phyloP scores from a whole-genome alignment of 1,139 yeast species.

The Hyphopichia burtonii region DNA sequence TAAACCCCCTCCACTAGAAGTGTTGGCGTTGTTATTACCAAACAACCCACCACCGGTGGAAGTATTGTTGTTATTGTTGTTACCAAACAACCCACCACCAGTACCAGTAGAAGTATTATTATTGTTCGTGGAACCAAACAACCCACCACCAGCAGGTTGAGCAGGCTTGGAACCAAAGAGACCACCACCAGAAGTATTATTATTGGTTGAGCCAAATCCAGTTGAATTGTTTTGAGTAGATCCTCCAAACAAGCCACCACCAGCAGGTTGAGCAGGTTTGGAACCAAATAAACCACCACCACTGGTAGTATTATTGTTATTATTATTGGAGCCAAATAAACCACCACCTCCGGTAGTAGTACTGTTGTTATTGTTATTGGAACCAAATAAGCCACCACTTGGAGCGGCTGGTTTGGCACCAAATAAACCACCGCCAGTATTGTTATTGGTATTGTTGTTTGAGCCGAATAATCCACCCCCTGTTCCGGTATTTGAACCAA shows the following conservation, averaged over 20 bases:
- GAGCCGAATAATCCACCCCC: slow-evolving; percentile 41
- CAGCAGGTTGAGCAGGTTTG: slow-evolving; percentile 5
- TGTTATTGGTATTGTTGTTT: slow-evolving; percentile 16
- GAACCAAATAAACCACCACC: slow-evolving; percentile 20
- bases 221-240: slow-evolving; percentile 9
- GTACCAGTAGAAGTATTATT: slow-evolving; percentile 11
- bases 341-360: slow-evolving; percentile 8
- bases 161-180: slow-evolving; percentile 14
- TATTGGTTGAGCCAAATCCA: slow-evolving; percentile 16
- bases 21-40: slow-evolving; percentile 20
- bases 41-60: slow-evolving; percentile 30
- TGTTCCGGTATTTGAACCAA: slow-evolving; percentile 13
- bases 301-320: slow-evolving; percentile 1
- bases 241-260: neutral
- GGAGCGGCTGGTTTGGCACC: slow-evolving; percentile 15
- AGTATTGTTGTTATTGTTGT: slow-evolving; percentile 13
- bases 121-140: slow-evolving; percentile 13
- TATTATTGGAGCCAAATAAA: slow-evolving; percentile 10
- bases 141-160: slow-evolving; percentile 8
- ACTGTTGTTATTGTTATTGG: slow-evolving; percentile 13
- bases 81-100: slow-evolving; percentile 14
- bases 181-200: slow-evolving; percentile 14
- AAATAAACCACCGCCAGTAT: slow-evolving; percentile 10
- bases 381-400: slow-evolving; percentile 39
- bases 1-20: slow-evolving; percentile 16